These are phyloP conservation scores for Camellia sinensis DNA, from an alignment of 148 eudicot genomes.

Conservation along the genomic window DNA sequence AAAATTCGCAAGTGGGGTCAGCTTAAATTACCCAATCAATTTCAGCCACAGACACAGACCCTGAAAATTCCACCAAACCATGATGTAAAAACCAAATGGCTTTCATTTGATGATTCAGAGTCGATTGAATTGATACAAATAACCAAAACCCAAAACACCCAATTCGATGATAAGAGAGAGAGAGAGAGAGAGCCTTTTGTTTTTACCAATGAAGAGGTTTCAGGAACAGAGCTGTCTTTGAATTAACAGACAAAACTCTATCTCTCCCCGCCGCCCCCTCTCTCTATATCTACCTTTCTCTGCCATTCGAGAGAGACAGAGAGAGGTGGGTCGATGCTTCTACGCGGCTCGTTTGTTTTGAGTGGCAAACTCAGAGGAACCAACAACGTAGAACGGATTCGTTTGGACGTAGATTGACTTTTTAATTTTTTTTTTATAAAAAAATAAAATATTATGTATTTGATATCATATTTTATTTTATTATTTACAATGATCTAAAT, in stretches of 20 bases:
- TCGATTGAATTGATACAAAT: neutral
- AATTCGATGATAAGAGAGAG: neutral
- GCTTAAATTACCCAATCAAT: constrained; percentile 1
- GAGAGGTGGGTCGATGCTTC: neutral
- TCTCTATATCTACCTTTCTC: neutral
- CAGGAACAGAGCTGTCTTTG: neutral
- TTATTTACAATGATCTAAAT: no score
- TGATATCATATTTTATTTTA: no score
- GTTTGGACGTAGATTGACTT: no score
- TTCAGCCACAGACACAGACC: constrained; percentile 7
- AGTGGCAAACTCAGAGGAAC: neutral
- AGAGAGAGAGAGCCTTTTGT: neutral
- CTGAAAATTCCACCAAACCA: constrained; percentile 3
- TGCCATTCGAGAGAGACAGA: constrained; percentile 3
- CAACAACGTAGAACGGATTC: no score
- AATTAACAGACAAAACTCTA: constrained; percentile 1
- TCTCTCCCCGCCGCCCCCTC: neutral
- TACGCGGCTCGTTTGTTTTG: neutral
- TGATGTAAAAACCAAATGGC: neutral
- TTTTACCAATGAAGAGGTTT: neutral
- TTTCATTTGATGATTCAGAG: constrained; percentile 3
- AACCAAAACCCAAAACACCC: neutral
- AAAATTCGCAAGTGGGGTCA: constrained; percentile 13
- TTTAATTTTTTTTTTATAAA: no score
- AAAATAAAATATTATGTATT: no score